Evolutionary conservation across 768 basidiomycete genomes (phyloP).

Genomic region (Mycena sanguinolenta): DNA sequence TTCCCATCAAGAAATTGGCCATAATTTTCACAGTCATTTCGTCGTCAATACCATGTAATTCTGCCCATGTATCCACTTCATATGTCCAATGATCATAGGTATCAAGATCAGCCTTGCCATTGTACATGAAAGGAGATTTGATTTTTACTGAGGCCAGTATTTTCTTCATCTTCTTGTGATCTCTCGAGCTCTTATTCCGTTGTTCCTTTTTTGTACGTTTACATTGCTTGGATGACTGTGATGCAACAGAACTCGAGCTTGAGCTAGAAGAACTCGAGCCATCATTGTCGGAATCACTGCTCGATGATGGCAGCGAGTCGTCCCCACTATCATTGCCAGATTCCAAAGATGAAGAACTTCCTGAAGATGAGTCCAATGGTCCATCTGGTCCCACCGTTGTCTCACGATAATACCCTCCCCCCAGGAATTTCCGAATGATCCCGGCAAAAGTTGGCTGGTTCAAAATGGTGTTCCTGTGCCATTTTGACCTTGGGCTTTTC

Average conservation of each 20-base stretch:
- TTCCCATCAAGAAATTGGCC: too few relatives aligned
- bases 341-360: background rate
- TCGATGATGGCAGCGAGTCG: background rate
- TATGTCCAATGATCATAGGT: conserved; percentile 33
- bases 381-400: background rate
- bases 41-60: too few relatives aligned
- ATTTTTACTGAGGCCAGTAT: conserved; percentile 31
- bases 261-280: conserved; percentile 5
- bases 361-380: background rate
- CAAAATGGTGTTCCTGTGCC: background rate
- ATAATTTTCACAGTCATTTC: conserved; percentile 15
- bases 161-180: conserved; percentile 1
- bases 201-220: background rate
- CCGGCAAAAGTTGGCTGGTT: conserved; percentile 11
- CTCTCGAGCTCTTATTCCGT: background rate
- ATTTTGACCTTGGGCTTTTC: too few relatives aligned
- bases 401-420: conserved; percentile 11
- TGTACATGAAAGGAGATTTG: conserved; percentile 30
- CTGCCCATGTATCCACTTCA: conserved; percentile 34
- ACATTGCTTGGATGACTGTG: background rate
- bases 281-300: background rate
- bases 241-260: background rate
- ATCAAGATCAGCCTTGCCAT: conserved; percentile 36
- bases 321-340: background rate
- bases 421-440: conserved; percentile 16